phyloP scores from a whole-genome alignment of 106 monocot species.

The Dioscorea dumetorum region DNA sequence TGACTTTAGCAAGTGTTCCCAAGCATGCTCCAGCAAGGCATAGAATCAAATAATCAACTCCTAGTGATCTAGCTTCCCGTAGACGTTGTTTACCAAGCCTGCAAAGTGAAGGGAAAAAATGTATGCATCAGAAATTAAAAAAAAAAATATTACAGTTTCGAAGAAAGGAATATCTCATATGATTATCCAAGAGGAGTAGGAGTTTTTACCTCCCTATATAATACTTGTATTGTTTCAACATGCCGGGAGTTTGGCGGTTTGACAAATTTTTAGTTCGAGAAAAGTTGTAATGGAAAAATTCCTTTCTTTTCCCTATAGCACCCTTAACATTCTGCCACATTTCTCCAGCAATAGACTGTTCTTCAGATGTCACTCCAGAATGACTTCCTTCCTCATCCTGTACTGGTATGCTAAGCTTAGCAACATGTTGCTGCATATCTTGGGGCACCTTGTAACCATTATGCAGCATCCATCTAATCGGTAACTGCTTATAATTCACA shows the following conservation, averaged over 20 bases:
- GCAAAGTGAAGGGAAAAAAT: conserved; percentile 1
- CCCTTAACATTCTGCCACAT: conserved; percentile 11
- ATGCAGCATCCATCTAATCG: conserved; percentile 53
- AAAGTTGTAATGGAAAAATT: conserved; percentile 28
- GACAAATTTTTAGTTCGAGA: conserved; percentile 56
- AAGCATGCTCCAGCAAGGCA: conserved; percentile 78
- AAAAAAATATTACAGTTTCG: neutral
- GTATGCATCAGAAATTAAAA: neutral
- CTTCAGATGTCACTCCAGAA: conserved; percentile 1
- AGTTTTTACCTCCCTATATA: conserved; percentile 63
- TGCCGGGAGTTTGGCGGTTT: conserved; percentile 53
- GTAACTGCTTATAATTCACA: conserved; percentile 41
- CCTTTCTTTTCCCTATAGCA: conserved; percentile 16
- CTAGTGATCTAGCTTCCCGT: conserved; percentile 74
- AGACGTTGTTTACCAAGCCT: conserved; percentile 73
- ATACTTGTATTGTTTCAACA: conserved; percentile 51
- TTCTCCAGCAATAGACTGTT: conserved; percentile 18
- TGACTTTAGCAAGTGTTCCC: conserved; percentile 73
- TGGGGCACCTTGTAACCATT: conserved; percentile 49
- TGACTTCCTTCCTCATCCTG: conserved; percentile 7
- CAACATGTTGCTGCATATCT: conserved; percentile 32
- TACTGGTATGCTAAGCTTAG: conserved; percentile 8
- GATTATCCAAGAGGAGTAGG: neutral
- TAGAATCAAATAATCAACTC: conserved; percentile 65
- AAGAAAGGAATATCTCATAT: neutral